phyloP scores from a whole-genome alignment of 345 rosid genomes.

The Fremontodendron californicum region DNA sequence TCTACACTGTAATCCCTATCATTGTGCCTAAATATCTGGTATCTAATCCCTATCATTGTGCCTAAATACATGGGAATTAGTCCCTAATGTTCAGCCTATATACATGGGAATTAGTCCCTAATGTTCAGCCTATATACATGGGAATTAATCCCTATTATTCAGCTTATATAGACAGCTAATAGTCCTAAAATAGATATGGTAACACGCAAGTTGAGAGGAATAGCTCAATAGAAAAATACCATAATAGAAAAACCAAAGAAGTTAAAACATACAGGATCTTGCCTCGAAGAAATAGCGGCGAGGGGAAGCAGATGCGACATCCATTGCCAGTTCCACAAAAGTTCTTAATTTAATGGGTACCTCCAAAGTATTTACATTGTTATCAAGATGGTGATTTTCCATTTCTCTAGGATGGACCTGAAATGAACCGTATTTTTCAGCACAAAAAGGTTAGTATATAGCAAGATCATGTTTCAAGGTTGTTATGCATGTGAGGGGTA shows the following conservation, averaged over 20 bases:
- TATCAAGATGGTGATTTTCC: slow-evolving; percentile 26
- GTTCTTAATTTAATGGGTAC: slow-evolving; percentile 58
- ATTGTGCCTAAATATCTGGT: too few species aligned
- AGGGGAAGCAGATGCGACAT: slow-evolving; percentile 90
- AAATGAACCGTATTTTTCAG: slow-evolving; percentile 18
- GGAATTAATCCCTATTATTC: too few species aligned
- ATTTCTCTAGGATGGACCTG: slow-evolving; percentile 58
- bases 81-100: too few species aligned
- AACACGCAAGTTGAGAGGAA: neutral
- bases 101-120: too few species aligned
- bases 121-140: too few species aligned
- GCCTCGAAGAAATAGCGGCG: slow-evolving; percentile 93
- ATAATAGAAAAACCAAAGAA: slow-evolving; percentile 1
- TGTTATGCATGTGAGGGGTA: neutral
- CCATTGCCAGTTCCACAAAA: slow-evolving; percentile 88
- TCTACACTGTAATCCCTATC: too few species aligned
- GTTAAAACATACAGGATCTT: slow-evolving; percentile 34
- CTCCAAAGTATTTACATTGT: slow-evolving; percentile 23
- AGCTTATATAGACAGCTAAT: too few species aligned
- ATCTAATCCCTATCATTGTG: too few species aligned
- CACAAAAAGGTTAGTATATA: neutral
- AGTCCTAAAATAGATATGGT: too few species aligned
- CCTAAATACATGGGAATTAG: too few species aligned
- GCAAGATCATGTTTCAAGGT: neutral
- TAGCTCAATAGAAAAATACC: neutral